A percentile compares a stretch with the other conserved stretches of the same genome.
phyloP scores from a whole-genome alignment of 768 basidiomycete species.

The Lentinula aciculospora region DNA sequence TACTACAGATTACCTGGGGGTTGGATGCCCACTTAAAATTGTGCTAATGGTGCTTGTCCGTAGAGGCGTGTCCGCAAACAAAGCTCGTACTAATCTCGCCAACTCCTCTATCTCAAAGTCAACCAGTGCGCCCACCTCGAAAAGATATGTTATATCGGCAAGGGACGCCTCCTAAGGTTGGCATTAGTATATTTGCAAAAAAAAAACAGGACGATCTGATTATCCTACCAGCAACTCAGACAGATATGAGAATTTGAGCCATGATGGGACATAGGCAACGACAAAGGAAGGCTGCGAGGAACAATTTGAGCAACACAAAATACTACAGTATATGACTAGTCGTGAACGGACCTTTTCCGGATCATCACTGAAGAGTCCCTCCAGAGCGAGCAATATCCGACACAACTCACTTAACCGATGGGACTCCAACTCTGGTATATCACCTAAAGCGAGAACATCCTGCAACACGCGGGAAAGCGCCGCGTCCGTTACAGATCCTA shows the following conservation, averaged over 20 bases:
- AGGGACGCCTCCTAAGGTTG: conserved; percentile 75
- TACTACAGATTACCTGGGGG: conserved; percentile 4
- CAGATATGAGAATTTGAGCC: conserved; percentile 94
- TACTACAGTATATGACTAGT: too few relatives aligned
- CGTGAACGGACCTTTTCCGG: conserved; percentile 40
- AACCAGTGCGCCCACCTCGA: conserved; percentile 84
- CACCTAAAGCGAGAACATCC: conserved; percentile 70
- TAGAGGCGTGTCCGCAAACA: conserved; percentile 84
- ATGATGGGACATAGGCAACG: conserved; percentile 82
- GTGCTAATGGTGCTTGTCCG: conserved; percentile 79
- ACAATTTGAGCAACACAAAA: conserved; percentile 10
- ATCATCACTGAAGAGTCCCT: conserved; percentile 73
- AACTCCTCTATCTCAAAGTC: conserved; percentile 88
- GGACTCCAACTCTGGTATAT: conserved; percentile 88
- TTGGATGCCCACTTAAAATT: conserved; percentile 57
- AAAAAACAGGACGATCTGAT: not conserved
- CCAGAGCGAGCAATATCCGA: conserved; percentile 69
- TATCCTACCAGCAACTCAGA: conserved; percentile 80
- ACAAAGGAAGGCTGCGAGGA: conserved; percentile 61
- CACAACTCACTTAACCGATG: conserved; percentile 79
- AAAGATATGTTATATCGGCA: conserved; percentile 87
- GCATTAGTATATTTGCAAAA: conserved; percentile 6
- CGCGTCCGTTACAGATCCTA: conserved; percentile 68
- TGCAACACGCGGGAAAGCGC: conserved; percentile 62
- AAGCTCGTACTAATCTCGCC: conserved; percentile 70